Evolutionary conservation across 2,329 filamentous ascomycete species (phyloP), one percentile per base, ranked within the genome.

Genomic region (Aspergillus ruber): DNA sequence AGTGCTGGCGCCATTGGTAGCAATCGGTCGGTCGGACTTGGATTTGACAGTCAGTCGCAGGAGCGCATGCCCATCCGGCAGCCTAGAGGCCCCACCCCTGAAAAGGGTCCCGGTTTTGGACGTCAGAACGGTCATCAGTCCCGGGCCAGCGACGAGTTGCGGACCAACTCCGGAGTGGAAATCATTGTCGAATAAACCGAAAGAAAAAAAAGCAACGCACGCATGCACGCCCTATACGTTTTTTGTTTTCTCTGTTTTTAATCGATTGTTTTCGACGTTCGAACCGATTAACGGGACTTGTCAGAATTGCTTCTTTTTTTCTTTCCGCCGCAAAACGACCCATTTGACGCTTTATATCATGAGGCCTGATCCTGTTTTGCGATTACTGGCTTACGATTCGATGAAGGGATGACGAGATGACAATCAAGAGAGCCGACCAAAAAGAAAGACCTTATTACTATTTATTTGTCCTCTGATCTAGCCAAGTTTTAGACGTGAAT

Each of bases 81-180:
- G 62, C 80, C 81, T 54, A 76, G 80, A 59, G 81, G 81, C 41
- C 81, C 81, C 23, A 70, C 79, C 29, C 76, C 78, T 39, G 81
- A 82, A 58, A 78, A 80, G 53, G 79, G 79, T 45, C 69, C 78
- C 50, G 61, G 81, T 70, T 68, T 84, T 75, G 68, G 74, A 51
- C 73, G 80, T 57, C 79, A 78, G 58, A 83, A 83, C 59, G 81
- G 81, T 59, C 81, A 83, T 63, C 76, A 79, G 58, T 67, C 75
- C 48, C 78, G 80, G 56, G 79, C 78, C 58, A 83, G 80, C 64
- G 81, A 84, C 57, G 81, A 84, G 63, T 69, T 84, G 50, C 79
- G 79, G 47, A 74, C 78, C 55, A 78, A 76, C 58, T 80, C 78
- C 52, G 76, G 77, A 49, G 76, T 82, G 54, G 79, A 82, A 64